A percentile compares a stretch with the other conserved stretches of the same genome.
These are phyloP conservation scores for Xylaria hypoxylon DNA, from an alignment of 2,329 filamentous ascomycete genomes.

Conservation along the genomic window DNA sequence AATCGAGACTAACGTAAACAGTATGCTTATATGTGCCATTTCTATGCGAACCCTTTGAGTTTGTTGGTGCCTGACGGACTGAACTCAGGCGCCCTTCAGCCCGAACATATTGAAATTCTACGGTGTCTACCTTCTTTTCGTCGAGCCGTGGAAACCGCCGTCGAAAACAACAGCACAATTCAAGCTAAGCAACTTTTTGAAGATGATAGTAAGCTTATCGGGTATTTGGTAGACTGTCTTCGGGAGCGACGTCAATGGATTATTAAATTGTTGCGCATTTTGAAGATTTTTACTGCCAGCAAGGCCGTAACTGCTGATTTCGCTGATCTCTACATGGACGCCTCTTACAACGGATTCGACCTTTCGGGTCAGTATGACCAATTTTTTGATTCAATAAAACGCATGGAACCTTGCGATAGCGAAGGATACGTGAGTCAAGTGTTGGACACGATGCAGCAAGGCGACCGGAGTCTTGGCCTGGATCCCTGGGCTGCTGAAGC, in stretches of 20 bases:
- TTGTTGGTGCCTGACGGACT: conserved; percentile 64
- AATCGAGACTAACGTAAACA: conserved; percentile 51
- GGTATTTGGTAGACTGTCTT: conserved; percentile 52
- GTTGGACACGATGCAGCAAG: conserved; percentile 53
- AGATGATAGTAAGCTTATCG: conserved; percentile 67
- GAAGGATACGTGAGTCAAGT: conserved; percentile 58
- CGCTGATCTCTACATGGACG: conserved; percentile 70
- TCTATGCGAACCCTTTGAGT: conserved; percentile 81
- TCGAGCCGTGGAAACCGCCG: conserved; percentile 60
- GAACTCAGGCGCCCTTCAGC: conserved; percentile 58
- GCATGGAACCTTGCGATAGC: conserved; percentile 66
- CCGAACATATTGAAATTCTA: conserved; percentile 74
- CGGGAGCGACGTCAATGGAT: conserved; percentile 55
- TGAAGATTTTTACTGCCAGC: conserved; percentile 60
- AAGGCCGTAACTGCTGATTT: conserved; percentile 54
- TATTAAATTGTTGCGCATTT: conserved; percentile 59
- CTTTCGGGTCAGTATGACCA: conserved; percentile 63
- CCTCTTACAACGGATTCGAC: conserved; percentile 67
- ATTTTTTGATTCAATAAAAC: conserved; percentile 69
- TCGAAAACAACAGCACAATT: conserved; percentile 57
- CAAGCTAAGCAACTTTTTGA: conserved; percentile 67
- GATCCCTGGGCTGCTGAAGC: conserved; percentile 51
- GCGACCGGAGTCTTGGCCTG: conserved; percentile 54
- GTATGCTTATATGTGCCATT: conserved; percentile 89
- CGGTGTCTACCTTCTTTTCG: conserved; percentile 78